Base-by-base conservation (phyloP, 345 rosid species). In the Rhizophora mangle region DNA sequence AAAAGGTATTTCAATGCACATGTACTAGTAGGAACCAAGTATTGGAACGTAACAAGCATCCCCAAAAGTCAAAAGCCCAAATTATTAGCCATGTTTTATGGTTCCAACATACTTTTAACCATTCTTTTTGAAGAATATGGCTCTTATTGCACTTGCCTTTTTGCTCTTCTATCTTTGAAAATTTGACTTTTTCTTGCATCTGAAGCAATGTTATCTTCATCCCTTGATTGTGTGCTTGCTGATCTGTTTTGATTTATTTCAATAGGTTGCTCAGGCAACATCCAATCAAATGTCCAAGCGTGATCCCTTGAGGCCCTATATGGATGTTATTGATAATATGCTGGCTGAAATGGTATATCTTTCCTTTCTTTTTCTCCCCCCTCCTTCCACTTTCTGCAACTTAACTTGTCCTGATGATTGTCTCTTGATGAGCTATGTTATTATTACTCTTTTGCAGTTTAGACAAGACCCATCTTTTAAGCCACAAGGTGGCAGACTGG, bases 261-360 rank as follows among this genome's bases (percentile, higher is more conserved):
- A 60, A 64, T 81, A 96, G 99, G 95, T 96, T 77, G 96, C 99
- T 80, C 98, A 92, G 80, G 97, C 99, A 65, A 96, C 99, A 69
- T 96, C 99, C 53, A 92, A 89, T 68, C 99, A 96, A 78, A 92
- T 96, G 98, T 92, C 99, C 74, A 96, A 89, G 86, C 97, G 96
- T 46, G 99, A 96, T 82, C 96, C 98, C 59, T 80, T 96, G 85
- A 86, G 98, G 71, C 96, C 96, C 31, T 92, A 87, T 87, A 96
- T 96, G 99, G 81, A 87, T 82, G 93, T 92, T 70, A 96, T 96
- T 74, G 98, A 90, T 78, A 78, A 82, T 63, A 92, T 96, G 99
- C 84, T 90, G 60, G 70, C 83, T 69, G 84, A 86, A 79, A 86
- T 96, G 97, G 99, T 96, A 88, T 67, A 13, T 65, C 64, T 58